These are phyloP conservation scores for Globisporangium echinulatum DNA, from an alignment of 352 stramenopile species.

Conservation along the genomic window DNA sequence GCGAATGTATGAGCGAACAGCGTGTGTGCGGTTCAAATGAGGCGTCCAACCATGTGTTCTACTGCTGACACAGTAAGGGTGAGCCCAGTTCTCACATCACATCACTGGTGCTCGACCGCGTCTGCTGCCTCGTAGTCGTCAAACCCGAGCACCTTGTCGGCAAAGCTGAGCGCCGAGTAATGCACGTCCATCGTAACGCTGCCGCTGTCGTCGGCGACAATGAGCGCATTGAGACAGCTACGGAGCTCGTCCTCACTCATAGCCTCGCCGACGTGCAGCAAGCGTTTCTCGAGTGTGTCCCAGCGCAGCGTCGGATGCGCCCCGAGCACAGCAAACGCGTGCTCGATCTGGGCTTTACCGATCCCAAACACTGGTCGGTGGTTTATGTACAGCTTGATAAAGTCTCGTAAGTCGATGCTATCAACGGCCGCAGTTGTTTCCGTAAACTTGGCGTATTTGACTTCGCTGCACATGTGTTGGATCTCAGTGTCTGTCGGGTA, in stretches of 20 bases:
- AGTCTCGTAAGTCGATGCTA: conserved; percentile 55
- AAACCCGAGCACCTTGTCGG: conserved; percentile 84
- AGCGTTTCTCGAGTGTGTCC: conserved; percentile 49
- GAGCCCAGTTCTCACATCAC: too few species aligned
- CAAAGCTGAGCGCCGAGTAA: conserved; percentile 66
- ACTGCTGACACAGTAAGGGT: too few species aligned
- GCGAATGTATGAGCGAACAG: background rate
- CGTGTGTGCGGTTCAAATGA: too few species aligned
- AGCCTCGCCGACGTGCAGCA: conserved; percentile 65
- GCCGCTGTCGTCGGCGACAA: conserved; percentile 27
- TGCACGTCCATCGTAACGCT: conserved; percentile 29
- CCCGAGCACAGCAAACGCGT: conserved; percentile 59
- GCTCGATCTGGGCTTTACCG: conserved; percentile 70
- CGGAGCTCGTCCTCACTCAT: conserved; percentile 81
- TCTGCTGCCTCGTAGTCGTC: conserved; percentile 56
- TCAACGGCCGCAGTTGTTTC: conserved; percentile 68
- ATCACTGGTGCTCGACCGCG: too few species aligned
- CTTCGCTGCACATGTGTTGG: conserved; percentile 83
- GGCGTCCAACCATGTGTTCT: too few species aligned
- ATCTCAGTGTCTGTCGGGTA: conserved; percentile 91
- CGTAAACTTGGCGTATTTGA: conserved; percentile 78
- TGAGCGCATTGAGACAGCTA: conserved; percentile 69
- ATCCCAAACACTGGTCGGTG: conserved; percentile 88
- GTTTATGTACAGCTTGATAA: conserved; percentile 92
- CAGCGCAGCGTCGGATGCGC: conserved; percentile 32